Percentiles rank a stretch among this genome's conserved stretches.
These are phyloP conservation scores for Sicyos edulis DNA, from an alignment of 306 rosid genomes.

Conservation along the genomic window DNA sequence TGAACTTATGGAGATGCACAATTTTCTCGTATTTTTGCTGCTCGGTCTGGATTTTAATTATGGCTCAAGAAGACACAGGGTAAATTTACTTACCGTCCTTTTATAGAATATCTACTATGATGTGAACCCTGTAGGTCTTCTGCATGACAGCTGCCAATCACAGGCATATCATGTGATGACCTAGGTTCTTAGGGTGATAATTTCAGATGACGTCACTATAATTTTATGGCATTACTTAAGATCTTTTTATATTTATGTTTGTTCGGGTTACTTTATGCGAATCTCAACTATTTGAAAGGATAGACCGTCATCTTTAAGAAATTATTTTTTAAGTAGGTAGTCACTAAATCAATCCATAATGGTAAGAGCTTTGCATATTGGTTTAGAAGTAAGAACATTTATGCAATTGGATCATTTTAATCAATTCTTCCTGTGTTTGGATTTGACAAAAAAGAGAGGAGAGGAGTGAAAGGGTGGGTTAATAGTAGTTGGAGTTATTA, in stretches of 20 bases:
- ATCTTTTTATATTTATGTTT: background rate
- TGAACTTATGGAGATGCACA: constrained; percentile 1
- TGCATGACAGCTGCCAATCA: background rate
- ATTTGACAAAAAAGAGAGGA: too few relatives aligned
- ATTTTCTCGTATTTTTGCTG: constrained; percentile 9
- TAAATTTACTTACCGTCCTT: background rate
- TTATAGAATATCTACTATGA: background rate
- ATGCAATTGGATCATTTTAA: background rate
- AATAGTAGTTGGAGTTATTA: too few relatives aligned
- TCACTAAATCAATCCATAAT: too few relatives aligned
- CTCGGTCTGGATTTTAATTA: constrained; percentile 2
- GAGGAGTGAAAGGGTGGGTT: too few relatives aligned
- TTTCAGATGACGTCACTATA: background rate
- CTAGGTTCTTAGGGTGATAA: background rate
- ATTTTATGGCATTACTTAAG: background rate
- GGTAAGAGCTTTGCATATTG: background rate
- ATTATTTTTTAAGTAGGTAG: too few relatives aligned
- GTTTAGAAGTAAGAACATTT: background rate
- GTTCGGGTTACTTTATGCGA: too few relatives aligned
- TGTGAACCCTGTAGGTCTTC: background rate
- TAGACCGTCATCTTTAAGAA: too few relatives aligned
- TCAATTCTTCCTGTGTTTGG: too few relatives aligned
- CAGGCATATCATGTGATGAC: constrained; percentile 1
- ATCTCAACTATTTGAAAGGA: too few relatives aligned
- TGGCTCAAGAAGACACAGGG: background rate